Conservation (phyloP, 2,329 filamentous ascomycete genomes). For the Aspergillus carbonarius region DNA sequence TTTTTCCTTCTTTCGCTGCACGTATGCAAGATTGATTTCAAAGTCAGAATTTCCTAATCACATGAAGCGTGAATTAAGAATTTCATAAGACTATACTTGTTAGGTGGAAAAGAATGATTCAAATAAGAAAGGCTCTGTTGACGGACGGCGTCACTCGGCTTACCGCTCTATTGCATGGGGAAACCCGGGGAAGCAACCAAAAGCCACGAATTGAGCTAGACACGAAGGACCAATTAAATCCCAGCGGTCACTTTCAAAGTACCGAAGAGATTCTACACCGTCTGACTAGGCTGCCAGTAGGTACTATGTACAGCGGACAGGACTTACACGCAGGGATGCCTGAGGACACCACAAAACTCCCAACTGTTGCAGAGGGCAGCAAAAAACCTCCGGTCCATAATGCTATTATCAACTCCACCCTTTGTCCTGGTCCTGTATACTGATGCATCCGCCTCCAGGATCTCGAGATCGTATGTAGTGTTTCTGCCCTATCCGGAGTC, state of each 20-base stretch:
- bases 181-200: neutral
- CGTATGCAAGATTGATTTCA: neutral
- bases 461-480: slow-evolving; percentile 7
- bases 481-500: slow-evolving; percentile 2
- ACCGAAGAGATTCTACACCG: neutral
- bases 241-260: neutral
- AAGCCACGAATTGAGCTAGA: neutral
- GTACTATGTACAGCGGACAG: neutral
- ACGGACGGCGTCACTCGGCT: neutral
- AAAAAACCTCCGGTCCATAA: neutral
- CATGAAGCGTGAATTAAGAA: no score
- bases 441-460: neutral
- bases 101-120: no score
- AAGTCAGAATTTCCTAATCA: no score
- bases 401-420: neutral
- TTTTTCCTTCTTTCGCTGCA: neutral
- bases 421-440: neutral
- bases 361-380: neutral
- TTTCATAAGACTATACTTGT: no score
- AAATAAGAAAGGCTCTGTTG: neutral
- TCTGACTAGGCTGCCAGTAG: neutral
- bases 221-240: neutral
- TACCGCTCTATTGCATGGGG: neutral
- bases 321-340: neutral
- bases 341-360: neutral